phyloP scores from a whole-genome alignment of 768 basidiomycete genomes.

The Lactifluus pinguis region DNA sequence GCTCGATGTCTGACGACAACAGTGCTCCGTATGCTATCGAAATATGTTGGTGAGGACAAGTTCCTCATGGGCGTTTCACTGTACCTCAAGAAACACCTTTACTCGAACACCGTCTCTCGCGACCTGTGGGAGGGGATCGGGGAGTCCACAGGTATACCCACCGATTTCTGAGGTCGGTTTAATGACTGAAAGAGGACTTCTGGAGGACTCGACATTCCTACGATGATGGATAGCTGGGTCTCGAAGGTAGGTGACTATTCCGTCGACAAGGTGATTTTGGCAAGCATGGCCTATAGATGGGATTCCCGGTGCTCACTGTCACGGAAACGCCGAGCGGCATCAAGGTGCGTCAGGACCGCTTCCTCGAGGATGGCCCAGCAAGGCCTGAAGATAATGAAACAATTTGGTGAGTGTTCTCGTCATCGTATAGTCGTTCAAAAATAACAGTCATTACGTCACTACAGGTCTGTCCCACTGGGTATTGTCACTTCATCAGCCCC shows the following conservation, averaged over 20 bases:
- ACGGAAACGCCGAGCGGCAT: constrained; percentile 67
- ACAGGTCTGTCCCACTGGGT: constrained; percentile 74
- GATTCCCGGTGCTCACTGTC: constrained; percentile 86
- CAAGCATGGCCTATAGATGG: constrained; percentile 34
- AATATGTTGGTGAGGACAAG: constrained; percentile 78
- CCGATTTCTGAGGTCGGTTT: not conserved
- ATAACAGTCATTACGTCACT: not conserved
- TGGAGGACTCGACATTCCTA: constrained; percentile 55
- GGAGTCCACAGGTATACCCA: constrained; percentile 47
- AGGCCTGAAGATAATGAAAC: constrained; percentile 81
- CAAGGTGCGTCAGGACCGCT: constrained; percentile 80
- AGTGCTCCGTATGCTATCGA: constrained; percentile 92
- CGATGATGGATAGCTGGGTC: constrained; percentile 90
- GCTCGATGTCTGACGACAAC: not conserved
- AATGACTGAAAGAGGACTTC: not conserved
- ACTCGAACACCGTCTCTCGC: constrained; percentile 72
- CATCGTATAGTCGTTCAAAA: not conserved
- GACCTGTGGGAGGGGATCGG: constrained; percentile 86
- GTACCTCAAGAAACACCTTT: constrained; percentile 85
- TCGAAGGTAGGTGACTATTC: constrained; percentile 42
- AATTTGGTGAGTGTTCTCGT: constrained; percentile 48
- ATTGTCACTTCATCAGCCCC: constrained; percentile 49
- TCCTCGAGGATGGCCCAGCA: constrained; percentile 76
- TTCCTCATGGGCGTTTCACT: constrained; percentile 86
- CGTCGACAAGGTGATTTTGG: not conserved